A percentile compares a stretch with the other conserved stretches of the same genome.
Evolutionary conservation across 2,329 filamentous ascomycete genomes (phyloP).

Genomic region (Monascus ruber): DNA sequence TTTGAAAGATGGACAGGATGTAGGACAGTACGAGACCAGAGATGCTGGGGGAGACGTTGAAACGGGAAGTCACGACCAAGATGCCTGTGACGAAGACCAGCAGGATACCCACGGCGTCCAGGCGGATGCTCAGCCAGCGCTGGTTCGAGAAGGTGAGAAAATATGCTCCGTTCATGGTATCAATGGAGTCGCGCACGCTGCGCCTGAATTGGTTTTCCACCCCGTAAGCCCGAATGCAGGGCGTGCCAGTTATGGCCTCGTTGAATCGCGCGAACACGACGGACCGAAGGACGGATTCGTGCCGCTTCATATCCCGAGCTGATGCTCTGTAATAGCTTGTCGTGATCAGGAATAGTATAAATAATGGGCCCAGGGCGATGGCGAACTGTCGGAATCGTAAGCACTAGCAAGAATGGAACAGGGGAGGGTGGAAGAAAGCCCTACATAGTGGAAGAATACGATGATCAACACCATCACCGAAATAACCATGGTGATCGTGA

Average conservation of each 20-base stretch:
- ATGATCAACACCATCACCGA: constrained; percentile 85
- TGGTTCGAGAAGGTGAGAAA: constrained; percentile 91
- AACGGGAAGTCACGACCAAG: constrained; percentile 78
- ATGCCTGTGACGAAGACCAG: constrained; percentile 83
- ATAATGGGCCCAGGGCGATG: constrained; percentile 56
- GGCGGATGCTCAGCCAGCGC: constrained; percentile 71
- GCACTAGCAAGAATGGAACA: background rate
- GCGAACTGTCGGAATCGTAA: constrained; percentile 42
- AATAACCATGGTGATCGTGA: constrained; percentile 71
- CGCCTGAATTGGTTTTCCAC: constrained; percentile 60
- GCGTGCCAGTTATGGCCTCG: constrained; percentile 70
- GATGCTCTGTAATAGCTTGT: constrained; percentile 83
- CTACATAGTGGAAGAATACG: constrained; percentile 74
- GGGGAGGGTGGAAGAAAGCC: constrained; percentile 4
- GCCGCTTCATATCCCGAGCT: constrained; percentile 86
- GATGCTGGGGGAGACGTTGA: constrained; percentile 70
- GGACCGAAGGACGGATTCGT: constrained; percentile 79
- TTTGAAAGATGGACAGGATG: constrained; percentile 83
- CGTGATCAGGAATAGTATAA: constrained; percentile 67
- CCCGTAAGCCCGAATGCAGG: constrained; percentile 80
- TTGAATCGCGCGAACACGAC: constrained; percentile 76
- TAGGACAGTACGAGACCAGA: constrained; percentile 79
- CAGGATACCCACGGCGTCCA: constrained; percentile 71
- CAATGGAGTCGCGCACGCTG: constrained; percentile 59
- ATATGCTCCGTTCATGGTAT: constrained; percentile 86